Evolutionary conservation across 345 rosid genomes (phyloP).

Genomic region (Draba incana): DNA sequence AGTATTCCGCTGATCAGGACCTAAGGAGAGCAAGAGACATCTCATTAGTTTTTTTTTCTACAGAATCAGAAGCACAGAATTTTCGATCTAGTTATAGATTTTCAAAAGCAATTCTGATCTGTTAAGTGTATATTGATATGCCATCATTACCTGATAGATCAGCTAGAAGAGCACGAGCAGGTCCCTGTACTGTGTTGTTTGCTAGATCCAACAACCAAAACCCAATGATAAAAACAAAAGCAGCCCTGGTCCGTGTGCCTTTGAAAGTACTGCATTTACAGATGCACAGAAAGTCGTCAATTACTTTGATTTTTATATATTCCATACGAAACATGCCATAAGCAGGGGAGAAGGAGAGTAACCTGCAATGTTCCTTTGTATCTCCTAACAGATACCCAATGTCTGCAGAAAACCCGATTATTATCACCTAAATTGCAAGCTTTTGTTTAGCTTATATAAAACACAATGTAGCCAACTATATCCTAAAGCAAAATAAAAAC

Average conservation of each 20-base stretch:
- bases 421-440: conserved; percentile 85
- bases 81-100: conserved; percentile 6
- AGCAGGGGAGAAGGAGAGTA: conserved; percentile 27
- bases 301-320: neutral
- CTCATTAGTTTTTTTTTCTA: conserved; percentile 10
- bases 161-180: conserved; percentile 98
- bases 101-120: neutral
- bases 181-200: conserved; percentile 98
- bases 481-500: conserved; percentile 10
- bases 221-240: conserved; percentile 82
- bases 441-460: conserved; percentile 53
- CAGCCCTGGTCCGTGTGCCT: conserved; percentile 87
- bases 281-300: conserved; percentile 10
- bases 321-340: conserved; percentile 27
- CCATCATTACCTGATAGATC: conserved; percentile 73
- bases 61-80: conserved; percentile 22
- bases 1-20: conserved; percentile 91
- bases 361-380: conserved; percentile 96
- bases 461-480: conserved; percentile 18
- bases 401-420: conserved; percentile 99
- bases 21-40: conserved; percentile 44
- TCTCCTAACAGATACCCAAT: conserved; percentile 86
- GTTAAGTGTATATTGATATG: conserved; percentile 1
- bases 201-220: conserved; percentile 99
- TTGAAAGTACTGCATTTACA: conserved; percentile 70